These are phyloP conservation scores for Botryosphaeria dothidea DNA, from an alignment of 2,329 filamentous ascomycete species.

Conservation along the genomic window DNA sequence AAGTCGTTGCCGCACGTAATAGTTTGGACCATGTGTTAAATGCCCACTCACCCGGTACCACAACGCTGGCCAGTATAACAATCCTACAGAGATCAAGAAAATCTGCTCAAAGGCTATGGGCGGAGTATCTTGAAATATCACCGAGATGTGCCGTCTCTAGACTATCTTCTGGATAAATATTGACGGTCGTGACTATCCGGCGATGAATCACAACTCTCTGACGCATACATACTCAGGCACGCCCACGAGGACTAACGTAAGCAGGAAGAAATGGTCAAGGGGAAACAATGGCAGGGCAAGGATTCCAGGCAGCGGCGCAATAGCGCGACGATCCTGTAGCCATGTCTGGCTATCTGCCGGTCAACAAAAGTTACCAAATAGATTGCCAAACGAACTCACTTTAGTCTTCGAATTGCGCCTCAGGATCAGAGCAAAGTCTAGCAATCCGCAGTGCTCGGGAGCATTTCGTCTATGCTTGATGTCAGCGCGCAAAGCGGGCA, in stretches of 20 bases:
- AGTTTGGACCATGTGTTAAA: background rate
- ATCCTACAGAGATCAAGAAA: no score
- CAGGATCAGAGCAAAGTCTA: background rate
- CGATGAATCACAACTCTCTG: background rate
- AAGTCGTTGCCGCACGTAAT: background rate
- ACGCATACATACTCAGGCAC: background rate
- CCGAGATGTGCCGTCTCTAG: background rate
- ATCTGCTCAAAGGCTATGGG: no score
- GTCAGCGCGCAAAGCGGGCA: background rate
- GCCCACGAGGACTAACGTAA: background rate
- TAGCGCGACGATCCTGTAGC: background rate
- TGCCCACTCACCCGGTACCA: background rate
- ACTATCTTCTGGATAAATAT: background rate
- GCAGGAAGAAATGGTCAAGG: no score
- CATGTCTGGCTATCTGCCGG: background rate
- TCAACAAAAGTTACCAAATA: background rate
- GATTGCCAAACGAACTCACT: background rate
- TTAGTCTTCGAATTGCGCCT: background rate
- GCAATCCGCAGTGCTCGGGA: background rate
- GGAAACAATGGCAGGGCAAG: no score
- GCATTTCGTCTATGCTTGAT: background rate
- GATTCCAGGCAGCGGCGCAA: background rate
- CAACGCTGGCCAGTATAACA: no score
- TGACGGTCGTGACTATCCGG: background rate
- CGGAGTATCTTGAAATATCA: no score